Base-by-base conservation (phyloP, 2,329 filamentous ascomycete genomes). In the Hymenoscyphus linearis region DNA sequence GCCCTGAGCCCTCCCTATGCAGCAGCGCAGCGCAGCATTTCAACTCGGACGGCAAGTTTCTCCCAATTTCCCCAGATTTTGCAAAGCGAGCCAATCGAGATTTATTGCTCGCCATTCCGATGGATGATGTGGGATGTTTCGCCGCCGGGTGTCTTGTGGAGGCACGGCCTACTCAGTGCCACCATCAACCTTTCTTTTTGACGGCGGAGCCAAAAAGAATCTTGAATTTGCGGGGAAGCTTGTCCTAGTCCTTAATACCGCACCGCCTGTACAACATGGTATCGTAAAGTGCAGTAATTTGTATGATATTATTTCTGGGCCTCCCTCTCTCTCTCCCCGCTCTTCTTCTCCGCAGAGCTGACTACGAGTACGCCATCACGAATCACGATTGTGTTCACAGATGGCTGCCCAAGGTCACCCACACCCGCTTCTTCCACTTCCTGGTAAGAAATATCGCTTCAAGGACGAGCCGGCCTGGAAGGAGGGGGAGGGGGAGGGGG, bases 221-320 rank as follows among this genome's bases (percentile, higher is more conserved):
- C 34, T 57, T n/a, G 14, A 56, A 52, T 57, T 64, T 65, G 65
- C 64, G 64, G 65, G 65, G 65, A 65, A 65, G 60, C 59, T 59
- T 55, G 59, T 37, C 22, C 50, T 53, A 34, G 40, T 10, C 26
- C 34, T 44, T 53, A 25, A 52, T 34, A 16, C 35, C 27, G 22
- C 31, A 16, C 35, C 27, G 22, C 31, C 50, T 26, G 35, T 53
- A 57, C n/a, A 37, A 13, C 53, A 7, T 25, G 53, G 34, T 47
- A 47, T 47, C 40, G 40, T n/a, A n/a, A n/a, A n/a, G 40, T 25
- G 22, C 18, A 47, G n/a, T 47, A 47, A 47, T n/a, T 47, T 9
- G 10, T 22, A 47, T 18, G 5, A 18, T 22, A 14, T 18, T 13
- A 22, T 47, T 47, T n/a, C 40, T n/a, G 16, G 37, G 7, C 14